Evolutionary conservation across 208 protist genomes (phyloP).

Genomic region (Vickermania ingenoplastis): DNA sequence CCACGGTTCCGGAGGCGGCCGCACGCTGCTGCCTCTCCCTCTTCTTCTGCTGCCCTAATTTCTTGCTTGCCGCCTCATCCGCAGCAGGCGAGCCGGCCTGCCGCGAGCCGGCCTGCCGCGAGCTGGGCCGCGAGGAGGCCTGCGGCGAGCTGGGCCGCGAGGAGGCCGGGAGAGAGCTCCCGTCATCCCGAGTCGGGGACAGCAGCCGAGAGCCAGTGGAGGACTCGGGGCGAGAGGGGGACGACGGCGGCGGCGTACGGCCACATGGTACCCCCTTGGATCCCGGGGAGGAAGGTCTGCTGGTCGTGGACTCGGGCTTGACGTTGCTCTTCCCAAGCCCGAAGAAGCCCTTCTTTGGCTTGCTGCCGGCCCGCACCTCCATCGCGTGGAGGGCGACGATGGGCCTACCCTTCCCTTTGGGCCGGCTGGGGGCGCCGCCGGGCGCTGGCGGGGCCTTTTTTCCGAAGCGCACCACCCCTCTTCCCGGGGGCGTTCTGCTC

Average conservation of each 20-base stretch:
- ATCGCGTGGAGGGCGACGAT: no score
- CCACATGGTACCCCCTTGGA: background rate
- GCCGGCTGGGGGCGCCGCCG: no score
- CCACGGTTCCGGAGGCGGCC: background rate
- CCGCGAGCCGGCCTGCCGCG: background rate
- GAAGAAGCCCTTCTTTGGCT: no score
- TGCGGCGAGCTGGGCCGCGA: background rate
- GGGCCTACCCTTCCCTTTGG: no score
- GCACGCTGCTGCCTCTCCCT: background rate
- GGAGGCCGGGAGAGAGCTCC: background rate
- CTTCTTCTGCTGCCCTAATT: background rate
- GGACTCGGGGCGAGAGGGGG: background rate
- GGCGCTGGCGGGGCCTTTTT: no score
- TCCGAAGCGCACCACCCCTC: no score
- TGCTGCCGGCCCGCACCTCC: no score
- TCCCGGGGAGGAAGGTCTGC: background rate
- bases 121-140: background rate
- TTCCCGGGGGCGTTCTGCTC: no score
- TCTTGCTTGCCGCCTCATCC: background rate
- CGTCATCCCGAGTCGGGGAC: background rate
- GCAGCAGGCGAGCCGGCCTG: background rate
- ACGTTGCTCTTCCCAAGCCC: no score
- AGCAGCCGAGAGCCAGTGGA: background rate
- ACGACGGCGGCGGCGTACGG: background rate
- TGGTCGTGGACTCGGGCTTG: no score